Base-by-base conservation (phyloP, 257 asterid genomes). In the Capsicum pubescens region DNA sequence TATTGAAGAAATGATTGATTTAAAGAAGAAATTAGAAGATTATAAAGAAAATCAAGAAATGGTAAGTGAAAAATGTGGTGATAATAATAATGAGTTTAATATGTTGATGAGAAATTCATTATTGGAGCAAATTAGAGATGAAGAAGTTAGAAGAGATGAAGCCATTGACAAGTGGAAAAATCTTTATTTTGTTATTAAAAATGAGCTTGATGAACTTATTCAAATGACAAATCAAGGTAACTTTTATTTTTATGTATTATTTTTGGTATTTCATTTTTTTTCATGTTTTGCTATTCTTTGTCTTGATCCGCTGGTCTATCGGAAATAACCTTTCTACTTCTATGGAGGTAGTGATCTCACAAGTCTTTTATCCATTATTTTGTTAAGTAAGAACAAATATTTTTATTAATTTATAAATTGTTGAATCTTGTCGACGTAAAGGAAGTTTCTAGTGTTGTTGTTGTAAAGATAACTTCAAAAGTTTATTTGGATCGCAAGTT, bases 141-240 rank as follows among this genome's bases (percentile, higher is more conserved):
- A 88, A 32, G 83, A 86, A 81, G 78, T 72, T 2, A 85, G 83
- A 70, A 87, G 97, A 88, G 97, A 94, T 74, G 93, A 92, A 63
- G 90, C 97, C 5, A 86, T 90, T 12, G 96, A 93, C 87, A 96
- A 92, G 83, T 94, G 99, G 99, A 96, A 94, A 52, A 89, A 91
- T 77, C 97, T 96, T 54, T 96, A 96, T 79, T 92, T 93, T 86
- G 91, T 95, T 0, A 90, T 96, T 86, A 96, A 94, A 85, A 42
- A 86, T 76, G 99, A 96, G 92, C 97, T 96, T 70, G 99, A 96
- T 85, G 88, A 92, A 86, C 98, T 96, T 15, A 96, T 96, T 80
- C 92, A 86, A 21, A 86, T 89, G 39, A 91, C 98, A 15, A 90
- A 82, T 70, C 92, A 87, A 92, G 95, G 95, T 90, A 87, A 4